Conservation (phyloP, 176 grass and related monocot genomes). For the Carex pumila region DNA sequence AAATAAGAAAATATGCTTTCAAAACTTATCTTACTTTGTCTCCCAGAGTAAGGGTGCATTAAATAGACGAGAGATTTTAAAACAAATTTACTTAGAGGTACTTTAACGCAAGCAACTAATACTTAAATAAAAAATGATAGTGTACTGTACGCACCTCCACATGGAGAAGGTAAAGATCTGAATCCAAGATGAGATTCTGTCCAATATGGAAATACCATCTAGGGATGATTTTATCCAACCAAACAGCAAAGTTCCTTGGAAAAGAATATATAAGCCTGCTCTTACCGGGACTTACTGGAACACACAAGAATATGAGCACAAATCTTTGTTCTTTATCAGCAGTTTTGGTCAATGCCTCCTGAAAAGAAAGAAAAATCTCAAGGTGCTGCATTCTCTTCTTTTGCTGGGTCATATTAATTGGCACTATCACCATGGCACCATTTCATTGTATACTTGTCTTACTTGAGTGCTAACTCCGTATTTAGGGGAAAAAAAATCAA, state of each 20-base stretch:
- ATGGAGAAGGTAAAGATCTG: slow-evolving; percentile 79
- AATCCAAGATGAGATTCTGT: slow-evolving; percentile 66
- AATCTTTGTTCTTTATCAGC: slow-evolving; percentile 17
- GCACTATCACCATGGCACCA: background rate
- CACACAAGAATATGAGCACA: slow-evolving; percentile 59
- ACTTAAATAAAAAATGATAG: background rate
- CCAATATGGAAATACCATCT: slow-evolving; percentile 51
- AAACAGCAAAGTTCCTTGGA: slow-evolving; percentile 43
- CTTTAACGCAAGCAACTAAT: background rate
- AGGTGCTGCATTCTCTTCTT: background rate
- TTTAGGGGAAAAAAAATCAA: background rate
- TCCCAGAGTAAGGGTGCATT: background rate
- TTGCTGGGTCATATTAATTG: background rate
- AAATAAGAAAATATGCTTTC: background rate
- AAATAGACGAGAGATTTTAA: background rate
- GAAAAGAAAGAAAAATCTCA: background rate
- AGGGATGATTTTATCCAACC: slow-evolving; percentile 52
- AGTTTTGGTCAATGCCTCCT: slow-evolving; percentile 20
- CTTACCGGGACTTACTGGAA: slow-evolving; percentile 60
- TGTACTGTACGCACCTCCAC: slow-evolving; percentile 38
- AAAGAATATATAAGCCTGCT: slow-evolving; percentile 68
- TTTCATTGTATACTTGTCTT: background rate
- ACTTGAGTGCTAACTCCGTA: background rate
- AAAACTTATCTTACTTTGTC: background rate
- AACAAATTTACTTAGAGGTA: background rate